Base-by-base conservation (phyloP, 257 asterid genomes). In the Nemophila menziesii region DNA sequence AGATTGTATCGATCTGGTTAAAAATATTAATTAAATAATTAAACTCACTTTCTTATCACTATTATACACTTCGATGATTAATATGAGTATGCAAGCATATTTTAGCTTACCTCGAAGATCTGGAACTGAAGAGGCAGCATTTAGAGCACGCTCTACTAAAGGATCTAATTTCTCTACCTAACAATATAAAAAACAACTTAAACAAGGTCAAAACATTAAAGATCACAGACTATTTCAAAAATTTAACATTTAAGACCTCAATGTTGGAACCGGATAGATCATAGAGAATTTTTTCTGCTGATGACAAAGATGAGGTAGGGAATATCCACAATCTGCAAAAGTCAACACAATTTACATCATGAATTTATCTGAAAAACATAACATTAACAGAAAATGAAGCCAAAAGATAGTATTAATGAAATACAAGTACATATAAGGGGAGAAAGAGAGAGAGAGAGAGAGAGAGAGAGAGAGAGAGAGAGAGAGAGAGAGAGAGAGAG, bases 121-220 rank as follows among this genome's bases (percentile, higher is more conserved):
- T 43, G 87, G 80, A 73, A 84, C 65, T 39, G 71, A 58, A 64
- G 78, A 39, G 56, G 86, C 78, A 51, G 93, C 92, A 51, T 73
- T 70, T 67, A 89, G 69, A 54, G 98, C 98, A 62, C 92, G 87
- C 53, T 62, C 70, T 17, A 84, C 95, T 70, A 89, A 47, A 62
- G 98, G 94, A 64, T 89, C 98, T 67, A 89, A 69, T 63, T 70
- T 76, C 71, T 80, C 93, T 55, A 89, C 59, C 97, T 87, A 78
- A 40, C 39, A 44, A 52, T 59, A 67, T 42, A 42, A 17, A 46
- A 43, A n/a, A n/a, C n/a, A n/a, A 5, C 49, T 22, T 11, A 22
- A 46, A 36, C 39, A 33, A 41, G 48, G 10, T 14, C 21, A 4
- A 22, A 40, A 34, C 49, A 12, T 39, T 34, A 5, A 42, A 14